Evolutionary conservation across 1,284 basidiomycete species (phyloP).

Genomic region (Fomitopsis palustris): DNA sequence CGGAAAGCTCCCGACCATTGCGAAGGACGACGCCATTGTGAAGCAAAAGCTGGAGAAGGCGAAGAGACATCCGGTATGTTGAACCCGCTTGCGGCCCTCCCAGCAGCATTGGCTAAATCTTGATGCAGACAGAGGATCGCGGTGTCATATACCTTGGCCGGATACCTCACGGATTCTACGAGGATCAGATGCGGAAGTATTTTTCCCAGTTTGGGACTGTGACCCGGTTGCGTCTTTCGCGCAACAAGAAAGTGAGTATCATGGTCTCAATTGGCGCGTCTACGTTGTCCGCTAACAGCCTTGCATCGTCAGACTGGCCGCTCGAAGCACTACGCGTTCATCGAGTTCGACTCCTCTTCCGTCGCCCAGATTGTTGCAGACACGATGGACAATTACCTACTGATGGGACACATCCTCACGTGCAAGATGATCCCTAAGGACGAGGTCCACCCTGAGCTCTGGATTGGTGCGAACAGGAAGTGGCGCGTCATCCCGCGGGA

Average conservation of each 20-base stretch:
- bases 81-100: neutral
- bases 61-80: conserved; percentile 70
- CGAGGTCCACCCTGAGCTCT: conserved; percentile 88
- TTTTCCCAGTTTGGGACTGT: conserved; percentile 95
- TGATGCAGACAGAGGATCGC: conserved; percentile 56
- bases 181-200: conserved; percentile 90
- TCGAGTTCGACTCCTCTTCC: conserved; percentile 88
- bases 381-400: conserved; percentile 98
- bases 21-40: conserved; percentile 81
- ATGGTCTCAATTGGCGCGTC: conserved; percentile 6
- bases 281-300: neutral
- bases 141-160: conserved; percentile 92
- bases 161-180: conserved; percentile 96
- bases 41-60: conserved; percentile 82
- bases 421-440: conserved; percentile 88
- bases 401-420: conserved; percentile 90
- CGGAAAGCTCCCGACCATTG: conserved; percentile 71
- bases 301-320: conserved; percentile 70
- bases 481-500: conserved; percentile 78
- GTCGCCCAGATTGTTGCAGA: conserved; percentile 96
- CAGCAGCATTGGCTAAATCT: neutral
- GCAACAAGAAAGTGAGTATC: conserved; percentile 81
- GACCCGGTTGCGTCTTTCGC: conserved; percentile 83
- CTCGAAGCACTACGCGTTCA: conserved; percentile 96
- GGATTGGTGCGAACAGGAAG: conserved; percentile 96